Evolutionary conservation across 495 filamentous ascomycete genomes (phyloP).

Genomic region (Halenospora varia): DNA sequence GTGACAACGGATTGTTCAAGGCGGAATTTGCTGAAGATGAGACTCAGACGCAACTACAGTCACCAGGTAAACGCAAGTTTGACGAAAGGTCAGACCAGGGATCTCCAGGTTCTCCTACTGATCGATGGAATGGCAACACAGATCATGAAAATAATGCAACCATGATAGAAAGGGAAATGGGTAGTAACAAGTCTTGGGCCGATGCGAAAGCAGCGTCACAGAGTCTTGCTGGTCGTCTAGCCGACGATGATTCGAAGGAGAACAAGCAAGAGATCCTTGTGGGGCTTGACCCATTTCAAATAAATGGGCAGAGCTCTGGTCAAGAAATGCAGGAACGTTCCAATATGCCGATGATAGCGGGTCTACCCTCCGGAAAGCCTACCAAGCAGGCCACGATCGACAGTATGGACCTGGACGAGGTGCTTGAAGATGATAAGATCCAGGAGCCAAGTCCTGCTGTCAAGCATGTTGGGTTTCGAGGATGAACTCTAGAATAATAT

Average conservation of each 20-base stretch:
- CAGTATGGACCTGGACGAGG: constrained; percentile 24
- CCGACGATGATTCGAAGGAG: not conserved
- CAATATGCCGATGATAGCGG: constrained; percentile 9
- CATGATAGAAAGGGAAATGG: constrained; percentile 13
- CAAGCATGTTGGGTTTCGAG: constrained; percentile 9
- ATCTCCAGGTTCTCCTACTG: not conserved
- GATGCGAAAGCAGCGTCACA: not conserved
- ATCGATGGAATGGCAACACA: not conserved
- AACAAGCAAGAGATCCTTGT: not conserved
- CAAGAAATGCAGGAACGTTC: constrained; percentile 24
- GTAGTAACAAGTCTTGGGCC: not conserved
- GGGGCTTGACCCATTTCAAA: constrained; percentile 6
- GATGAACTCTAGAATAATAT: not conserved
- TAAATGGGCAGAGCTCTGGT: not conserved
- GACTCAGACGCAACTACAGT: not conserved
- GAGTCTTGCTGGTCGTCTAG: not conserved
- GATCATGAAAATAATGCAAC: not conserved
- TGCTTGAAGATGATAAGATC: constrained; percentile 15
- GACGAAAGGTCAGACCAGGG: constrained; percentile 1
- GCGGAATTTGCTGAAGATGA: constrained; percentile 11
- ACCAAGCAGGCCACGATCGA: constrained; percentile 16
- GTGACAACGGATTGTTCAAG: constrained; percentile 22
- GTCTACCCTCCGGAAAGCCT: not conserved
- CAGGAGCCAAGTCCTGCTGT: constrained; percentile 18
- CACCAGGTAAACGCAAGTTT: constrained; percentile 24